phyloP scores from a whole-genome alignment of 495 filamentous ascomycete genomes.

The Penicillium daleae region DNA sequence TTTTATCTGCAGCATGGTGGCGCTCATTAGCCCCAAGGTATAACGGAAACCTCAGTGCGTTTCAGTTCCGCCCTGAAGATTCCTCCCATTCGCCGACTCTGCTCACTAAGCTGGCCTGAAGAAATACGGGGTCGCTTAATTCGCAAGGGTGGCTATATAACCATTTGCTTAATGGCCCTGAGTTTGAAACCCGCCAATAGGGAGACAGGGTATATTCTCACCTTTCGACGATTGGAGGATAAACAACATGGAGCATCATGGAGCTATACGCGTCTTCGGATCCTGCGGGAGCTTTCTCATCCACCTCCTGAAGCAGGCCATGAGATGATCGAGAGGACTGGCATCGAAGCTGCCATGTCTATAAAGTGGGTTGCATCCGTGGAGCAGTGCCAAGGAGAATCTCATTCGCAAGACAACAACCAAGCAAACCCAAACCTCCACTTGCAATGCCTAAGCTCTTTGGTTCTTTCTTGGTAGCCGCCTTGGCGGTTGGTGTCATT shows the following conservation, averaged over 20 bases:
- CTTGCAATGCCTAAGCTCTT: conserved; percentile 10
- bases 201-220: neutral
- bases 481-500: conserved; percentile 17
- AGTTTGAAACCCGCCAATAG: neutral
- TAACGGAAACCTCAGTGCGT: neutral
- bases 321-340: neutral
- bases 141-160: neutral
- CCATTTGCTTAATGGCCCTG: neutral
- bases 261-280: neutral
- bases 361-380: conserved; percentile 2
- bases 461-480: conserved; percentile 13
- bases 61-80: neutral
- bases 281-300: neutral
- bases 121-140: neutral
- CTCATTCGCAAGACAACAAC: neutral
- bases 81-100: neutral
- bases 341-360: neutral
- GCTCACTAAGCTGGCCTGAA: neutral
- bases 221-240: conserved; percentile 4
- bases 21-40: neutral
- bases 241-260: neutral
- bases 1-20: conserved; percentile 1
- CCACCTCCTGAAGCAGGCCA: neutral
- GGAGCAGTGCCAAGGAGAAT: neutral
- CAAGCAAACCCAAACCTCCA: neutral